Conservation (phyloP, 257 asterid species). For the Nicotiana tomentosiformis region DNA sequence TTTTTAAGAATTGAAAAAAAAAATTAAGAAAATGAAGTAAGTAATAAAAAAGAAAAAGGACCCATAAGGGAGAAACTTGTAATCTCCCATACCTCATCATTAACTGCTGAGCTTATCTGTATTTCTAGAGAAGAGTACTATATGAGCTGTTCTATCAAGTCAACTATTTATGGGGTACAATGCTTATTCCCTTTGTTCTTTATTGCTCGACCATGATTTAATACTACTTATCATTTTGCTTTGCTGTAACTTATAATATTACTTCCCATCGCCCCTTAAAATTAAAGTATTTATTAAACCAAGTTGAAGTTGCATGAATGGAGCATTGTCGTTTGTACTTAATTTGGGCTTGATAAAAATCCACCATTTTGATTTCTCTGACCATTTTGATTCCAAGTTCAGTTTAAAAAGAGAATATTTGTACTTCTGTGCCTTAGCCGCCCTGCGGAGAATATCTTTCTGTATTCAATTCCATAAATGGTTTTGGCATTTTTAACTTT, state of each 20-base stretch:
- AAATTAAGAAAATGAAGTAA: neutral
- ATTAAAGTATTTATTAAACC: neutral
- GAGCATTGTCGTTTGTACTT: constrained; percentile 3
- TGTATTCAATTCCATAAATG: neutral
- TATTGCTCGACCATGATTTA: constrained; percentile 1
- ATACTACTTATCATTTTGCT: constrained; percentile 21
- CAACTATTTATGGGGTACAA: constrained; percentile 36
- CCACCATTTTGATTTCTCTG: constrained; percentile 1
- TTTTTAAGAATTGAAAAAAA: too few species aligned
- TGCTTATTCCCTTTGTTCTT: constrained; percentile 11
- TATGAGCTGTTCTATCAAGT: constrained; percentile 53
- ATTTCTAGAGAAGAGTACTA: neutral
- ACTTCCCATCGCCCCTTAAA: neutral
- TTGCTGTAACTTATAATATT: constrained; percentile 27
- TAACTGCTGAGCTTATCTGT: constrained; percentile 22
- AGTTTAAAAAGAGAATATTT: constrained; percentile 5
- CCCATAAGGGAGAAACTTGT: constrained; percentile 55
- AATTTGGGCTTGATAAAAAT: neutral
- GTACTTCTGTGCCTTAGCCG: constrained; percentile 5
- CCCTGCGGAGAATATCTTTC: neutral
- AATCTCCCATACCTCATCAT: constrained; percentile 51
- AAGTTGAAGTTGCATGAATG: constrained; percentile 8
- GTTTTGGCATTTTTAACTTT: neutral
- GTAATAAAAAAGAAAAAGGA: constrained; percentile 15
- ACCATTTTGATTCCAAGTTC: neutral